Evolutionary conservation across 2,329 filamentous ascomycete species (phyloP).

Genomic region (Pestalotiopsis fici): DNA sequence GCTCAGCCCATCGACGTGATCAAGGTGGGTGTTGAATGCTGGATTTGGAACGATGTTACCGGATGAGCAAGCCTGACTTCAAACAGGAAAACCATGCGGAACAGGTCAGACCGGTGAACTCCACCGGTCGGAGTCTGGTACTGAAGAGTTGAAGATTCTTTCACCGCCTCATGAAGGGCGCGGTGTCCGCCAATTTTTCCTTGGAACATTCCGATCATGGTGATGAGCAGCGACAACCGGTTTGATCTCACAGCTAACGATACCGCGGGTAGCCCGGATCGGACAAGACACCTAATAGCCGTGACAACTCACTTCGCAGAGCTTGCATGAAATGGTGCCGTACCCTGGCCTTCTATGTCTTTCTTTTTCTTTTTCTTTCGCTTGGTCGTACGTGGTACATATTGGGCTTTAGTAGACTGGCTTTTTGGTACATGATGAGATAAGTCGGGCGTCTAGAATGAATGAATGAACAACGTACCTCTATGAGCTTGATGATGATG

Average conservation of each 20-base stretch:
- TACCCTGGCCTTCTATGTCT: background rate
- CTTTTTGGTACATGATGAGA: no score
- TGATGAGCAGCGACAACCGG: background rate
- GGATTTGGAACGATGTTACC: background rate
- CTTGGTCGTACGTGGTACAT: background rate
- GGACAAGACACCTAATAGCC: background rate
- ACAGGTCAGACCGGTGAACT: background rate
- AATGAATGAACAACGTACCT: no score
- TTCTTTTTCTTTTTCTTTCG: background rate
- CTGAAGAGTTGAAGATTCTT: background rate
- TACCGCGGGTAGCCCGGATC: background rate
- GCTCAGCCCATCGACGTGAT: background rate
- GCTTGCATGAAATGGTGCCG: background rate
- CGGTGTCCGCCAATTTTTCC: background rate
- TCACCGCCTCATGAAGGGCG: conserved; percentile 1
- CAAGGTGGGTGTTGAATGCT: background rate
- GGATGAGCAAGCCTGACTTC: background rate
- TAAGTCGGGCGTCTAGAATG: no score
- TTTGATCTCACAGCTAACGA: background rate
- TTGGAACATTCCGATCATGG: background rate
- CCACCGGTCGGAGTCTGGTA: background rate
- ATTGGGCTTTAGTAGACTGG: background rate
- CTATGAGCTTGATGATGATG: no score
- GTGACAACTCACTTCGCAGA: background rate
- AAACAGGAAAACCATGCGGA: background rate